Base-by-base conservation (phyloP, 345 rosid genomes). In the Gossypium longicalyx region DNA sequence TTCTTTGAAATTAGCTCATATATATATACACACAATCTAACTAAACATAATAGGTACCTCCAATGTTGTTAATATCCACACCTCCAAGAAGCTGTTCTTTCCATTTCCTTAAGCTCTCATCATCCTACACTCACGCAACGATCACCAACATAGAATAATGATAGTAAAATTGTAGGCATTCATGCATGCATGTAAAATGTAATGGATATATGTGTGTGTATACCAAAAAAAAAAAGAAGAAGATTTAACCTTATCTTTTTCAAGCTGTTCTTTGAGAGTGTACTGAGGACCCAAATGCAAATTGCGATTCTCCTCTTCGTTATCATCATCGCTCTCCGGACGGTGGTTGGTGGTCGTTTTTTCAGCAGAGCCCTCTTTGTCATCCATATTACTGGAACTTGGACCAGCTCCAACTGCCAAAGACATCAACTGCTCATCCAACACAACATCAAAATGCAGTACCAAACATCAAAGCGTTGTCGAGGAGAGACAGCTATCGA, bases 71-170 rank as follows among this genome's bases (percentile, higher is more conserved):
- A 54, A 87, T 79, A 78, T 91, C 92, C 59, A 91, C 92, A 80
- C 85, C 81, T 67, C 93, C 92, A 19, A 91, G 87, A 74, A 91
- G 97, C 83, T 91, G 91, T 78, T 91, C 89, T 79, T 91, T 91
- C 97, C 97, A 91, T 67, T 89, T 91, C 85, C 93, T 84, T 63
- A 91, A 74, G 80, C 93, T 89, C 82, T 91, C 97, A 78, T 91
- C 97, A 84, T 91, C 92, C 97, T 91, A 73, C 58, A 80, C 53
- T 20, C 41, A 19, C 22, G 2, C 25, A 38, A 63, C 66, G 4
- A 49, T 52, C 78, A 78, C 74, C 38, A 34, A 16, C 13, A 16
- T 59, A 53, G 17, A 66, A 74, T 57, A 16, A 49, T 9, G 48
- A 34, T 17, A 38, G 10, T 34, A 62, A 29, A 41, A 65, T 34